Base-by-base conservation (phyloP, 805 yeast genomes). In the Saturnispora serradocipensis region DNA sequence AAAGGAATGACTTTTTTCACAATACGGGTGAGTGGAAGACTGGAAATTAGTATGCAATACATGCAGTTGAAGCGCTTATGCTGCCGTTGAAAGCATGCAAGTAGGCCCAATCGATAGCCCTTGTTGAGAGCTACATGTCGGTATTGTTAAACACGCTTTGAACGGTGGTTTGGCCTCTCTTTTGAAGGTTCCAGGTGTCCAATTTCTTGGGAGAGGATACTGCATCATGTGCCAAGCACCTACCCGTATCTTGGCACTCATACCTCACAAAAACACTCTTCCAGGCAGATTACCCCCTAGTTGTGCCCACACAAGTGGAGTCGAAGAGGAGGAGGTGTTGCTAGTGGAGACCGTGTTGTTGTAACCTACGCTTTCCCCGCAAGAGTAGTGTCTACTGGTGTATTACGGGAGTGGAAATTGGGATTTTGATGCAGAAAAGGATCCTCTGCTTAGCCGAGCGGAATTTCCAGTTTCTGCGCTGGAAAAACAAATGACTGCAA, bases 11-110 rank as follows among this genome's bases (percentile, higher is more conserved):
- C 48, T 32, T 7, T 16, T 28, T 20, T 35, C 18, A 11, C 13
- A 22, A 22, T 30, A 27, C 48, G 48, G 48, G 48, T 35, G 20
- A 45, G 48, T 45, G 48, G 48, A 45, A 24, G 16, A 13, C 13
- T 24, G 30, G 18, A 40, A 40, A 22, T 5, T n/a, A 11, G 13
- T 8, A 9, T 38, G 11, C 15, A 18, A 38, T 16, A 3, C 10
- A 6, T 38, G 42, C 25, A 38, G 20, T 8, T 18, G 15, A 18
- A 16, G 22, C 13, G 6, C 16, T 20, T 8, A 20, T 18, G 7
- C 15, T 18, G 6, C 6, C 7, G 15, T 18, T 8, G 4, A 10
- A 3, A 13, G 22, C 5, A 6, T 18, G 42, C 22, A 5, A 38
- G 5, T 38, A 18, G 42, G 22, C 13, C 5, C 42, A 38, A 9